These are phyloP conservation scores for Teratosphaeria viscida DNA, from an alignment of 2,329 filamentous ascomycete genomes.

Conservation along the genomic window DNA sequence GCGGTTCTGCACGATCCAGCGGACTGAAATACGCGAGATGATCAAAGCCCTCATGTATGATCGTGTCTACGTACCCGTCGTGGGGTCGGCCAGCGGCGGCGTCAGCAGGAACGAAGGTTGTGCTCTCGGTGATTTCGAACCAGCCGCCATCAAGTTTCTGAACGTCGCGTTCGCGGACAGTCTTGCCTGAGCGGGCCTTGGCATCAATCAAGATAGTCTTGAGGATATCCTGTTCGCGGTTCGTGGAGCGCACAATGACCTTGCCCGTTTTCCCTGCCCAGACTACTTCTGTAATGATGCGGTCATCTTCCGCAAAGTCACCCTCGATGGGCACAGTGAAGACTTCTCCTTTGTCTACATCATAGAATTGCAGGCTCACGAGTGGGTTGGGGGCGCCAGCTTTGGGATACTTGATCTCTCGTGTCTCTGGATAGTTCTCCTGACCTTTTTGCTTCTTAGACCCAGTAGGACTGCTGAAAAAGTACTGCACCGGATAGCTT, in stretches of 20 bases:
- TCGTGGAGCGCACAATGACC: constrained; percentile 82
- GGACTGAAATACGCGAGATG: constrained; percentile 91
- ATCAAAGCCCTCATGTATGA: constrained; percentile 78
- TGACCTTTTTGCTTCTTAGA: constrained; percentile 56
- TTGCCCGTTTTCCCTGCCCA: constrained; percentile 70
- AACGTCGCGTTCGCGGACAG: constrained; percentile 70
- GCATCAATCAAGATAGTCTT: constrained; percentile 82
- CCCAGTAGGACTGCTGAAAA: constrained; percentile 75
- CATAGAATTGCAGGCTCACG: constrained; percentile 81
- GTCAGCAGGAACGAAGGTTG: constrained; percentile 77
- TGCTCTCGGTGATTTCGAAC: constrained; percentile 88
- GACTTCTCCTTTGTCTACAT: constrained; percentile 62
- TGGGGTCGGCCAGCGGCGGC: constrained; percentile 55
- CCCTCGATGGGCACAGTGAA: constrained; percentile 70
- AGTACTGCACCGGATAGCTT: constrained; percentile 89
- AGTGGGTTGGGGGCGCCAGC: constrained; percentile 87
- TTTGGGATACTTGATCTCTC: constrained; percentile 94
- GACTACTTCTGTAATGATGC: constrained; percentile 84
- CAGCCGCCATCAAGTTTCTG: constrained; percentile 85
- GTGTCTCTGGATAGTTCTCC: constrained; percentile 82
- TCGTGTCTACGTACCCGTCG: constrained; percentile 86
- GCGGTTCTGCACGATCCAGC: constrained; percentile 68
- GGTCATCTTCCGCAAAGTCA: constrained; percentile 69
- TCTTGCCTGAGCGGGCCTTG: constrained; percentile 58
- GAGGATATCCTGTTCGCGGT: constrained; percentile 85